Percentiles rank a stretch among this genome's conserved stretches.
Conservation (phyloP, 257 asterid species). For the Plantago elongata region DNA sequence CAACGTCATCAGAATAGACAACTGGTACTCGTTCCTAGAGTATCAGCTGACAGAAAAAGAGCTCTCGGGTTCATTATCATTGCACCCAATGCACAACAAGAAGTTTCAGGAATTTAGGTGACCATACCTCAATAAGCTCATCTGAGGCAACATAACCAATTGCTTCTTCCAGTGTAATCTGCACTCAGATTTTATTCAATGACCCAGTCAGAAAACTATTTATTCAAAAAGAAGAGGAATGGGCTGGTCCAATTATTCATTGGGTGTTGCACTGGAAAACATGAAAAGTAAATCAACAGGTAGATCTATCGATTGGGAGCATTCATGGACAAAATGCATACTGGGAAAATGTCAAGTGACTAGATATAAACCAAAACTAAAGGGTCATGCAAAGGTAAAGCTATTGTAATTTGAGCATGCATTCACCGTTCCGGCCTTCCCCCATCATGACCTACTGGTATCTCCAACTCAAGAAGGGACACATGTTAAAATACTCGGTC, state of each 20-base stretch:
- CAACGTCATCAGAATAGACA: too few relatives aligned
- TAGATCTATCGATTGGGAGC: neutral
- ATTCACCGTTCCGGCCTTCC: too few relatives aligned
- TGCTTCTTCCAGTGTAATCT: slow-evolving; percentile 96
- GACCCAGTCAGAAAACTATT: slow-evolving; percentile 1
- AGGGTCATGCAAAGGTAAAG: too few relatives aligned
- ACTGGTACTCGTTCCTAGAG: too few relatives aligned
- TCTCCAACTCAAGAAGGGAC: too few relatives aligned
- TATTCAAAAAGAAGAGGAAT: too few relatives aligned
- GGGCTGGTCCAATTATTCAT: too few relatives aligned
- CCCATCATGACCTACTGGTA: too few relatives aligned
- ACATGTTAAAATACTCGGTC: too few relatives aligned
- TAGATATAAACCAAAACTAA: neutral
- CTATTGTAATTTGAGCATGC: too few relatives aligned
- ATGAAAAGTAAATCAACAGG: neutral
- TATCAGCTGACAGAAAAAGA: too few relatives aligned
- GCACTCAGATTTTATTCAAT: slow-evolving; percentile 24
- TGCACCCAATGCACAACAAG: neutral
- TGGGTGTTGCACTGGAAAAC: neutral
- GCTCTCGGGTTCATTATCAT: too few relatives aligned
- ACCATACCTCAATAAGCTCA: slow-evolving; percentile 89
- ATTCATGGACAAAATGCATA: neutral
- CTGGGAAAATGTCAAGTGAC: neutral
- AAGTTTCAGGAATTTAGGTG: neutral
- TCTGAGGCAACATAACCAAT: slow-evolving; percentile 94